Conservation (phyloP, 148 eudicot genomes). For the Gaultheria prostrata region DNA sequence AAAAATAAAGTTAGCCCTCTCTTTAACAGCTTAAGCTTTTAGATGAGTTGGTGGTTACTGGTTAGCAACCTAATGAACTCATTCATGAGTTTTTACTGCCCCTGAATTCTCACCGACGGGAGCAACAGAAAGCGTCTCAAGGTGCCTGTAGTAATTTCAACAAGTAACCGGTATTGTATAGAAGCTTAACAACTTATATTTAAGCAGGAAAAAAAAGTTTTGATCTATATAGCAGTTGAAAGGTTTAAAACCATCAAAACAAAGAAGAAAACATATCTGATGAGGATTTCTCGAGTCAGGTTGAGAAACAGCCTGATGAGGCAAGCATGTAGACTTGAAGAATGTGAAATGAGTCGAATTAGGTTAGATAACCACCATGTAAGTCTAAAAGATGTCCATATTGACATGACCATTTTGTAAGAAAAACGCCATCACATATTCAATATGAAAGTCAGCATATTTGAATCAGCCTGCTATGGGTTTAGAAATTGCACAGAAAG, state of each 20-base stretch:
- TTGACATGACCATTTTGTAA: neutral
- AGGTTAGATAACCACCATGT: conserved; percentile 4
- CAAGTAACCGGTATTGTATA: neutral
- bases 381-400: neutral
- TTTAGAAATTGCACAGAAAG: neutral
- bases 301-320: neutral
- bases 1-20: too few relatives aligned
- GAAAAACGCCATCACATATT: neutral
- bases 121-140: neutral
- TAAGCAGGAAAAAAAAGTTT: neutral
- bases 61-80: too few relatives aligned
- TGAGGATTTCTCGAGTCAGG: neutral
- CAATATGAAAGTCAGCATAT: neutral
- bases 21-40: too few relatives aligned
- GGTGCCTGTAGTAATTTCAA: neutral
- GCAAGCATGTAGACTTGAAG: neutral
- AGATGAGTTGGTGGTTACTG: too few relatives aligned
- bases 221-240: neutral
- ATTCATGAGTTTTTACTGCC: neutral
- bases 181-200: neutral
- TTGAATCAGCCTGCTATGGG: neutral
- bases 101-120: neutral
- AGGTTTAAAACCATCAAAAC: neutral
- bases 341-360: neutral
- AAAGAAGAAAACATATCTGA: neutral